Percentiles rank a stretch among this genome's conserved stretches.
phyloP scores from a whole-genome alignment of 23 red algal genomes.

The Gracilaria caudata region DNA sequence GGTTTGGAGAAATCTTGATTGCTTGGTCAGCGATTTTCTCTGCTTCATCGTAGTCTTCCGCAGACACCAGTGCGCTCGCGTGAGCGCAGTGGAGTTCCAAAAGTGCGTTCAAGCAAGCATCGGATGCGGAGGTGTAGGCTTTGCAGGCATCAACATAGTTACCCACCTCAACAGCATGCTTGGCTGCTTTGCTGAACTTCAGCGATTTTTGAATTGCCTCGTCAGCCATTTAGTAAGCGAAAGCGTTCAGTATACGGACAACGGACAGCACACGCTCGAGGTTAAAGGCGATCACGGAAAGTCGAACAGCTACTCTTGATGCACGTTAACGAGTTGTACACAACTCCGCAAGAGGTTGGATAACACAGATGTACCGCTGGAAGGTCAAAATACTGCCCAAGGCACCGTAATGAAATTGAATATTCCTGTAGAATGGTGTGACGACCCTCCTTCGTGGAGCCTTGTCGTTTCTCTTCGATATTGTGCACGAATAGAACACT shows the following conservation, averaged over 20 bases:
- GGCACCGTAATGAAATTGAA: no score
- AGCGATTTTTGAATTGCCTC: neutral
- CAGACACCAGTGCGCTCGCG: slow-evolving; percentile 34
- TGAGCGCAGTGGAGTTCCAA: slow-evolving; percentile 5
- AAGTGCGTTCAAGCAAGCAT: slow-evolving; percentile 24
- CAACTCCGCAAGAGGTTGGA: no score
- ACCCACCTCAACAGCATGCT: slow-evolving; percentile 39
- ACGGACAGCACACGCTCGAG: neutral
- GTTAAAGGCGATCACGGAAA: neutral
- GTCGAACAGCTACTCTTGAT: no score
- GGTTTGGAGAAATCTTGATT: slow-evolving; percentile 15
- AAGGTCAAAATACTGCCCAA: no score
- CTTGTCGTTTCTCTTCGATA: neutral
- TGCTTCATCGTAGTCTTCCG: slow-evolving; percentile 42
- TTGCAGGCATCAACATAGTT: slow-evolving; percentile 30
- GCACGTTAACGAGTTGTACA: no score
- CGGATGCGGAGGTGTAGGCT: slow-evolving; percentile 13
- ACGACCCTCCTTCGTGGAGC: neutral
- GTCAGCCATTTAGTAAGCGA: slow-evolving; percentile 9
- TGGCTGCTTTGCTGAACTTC: neutral
- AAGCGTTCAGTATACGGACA: neutral
- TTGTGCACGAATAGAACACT: neutral
- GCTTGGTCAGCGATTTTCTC: slow-evolving; percentile 6
- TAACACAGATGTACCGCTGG: no score
- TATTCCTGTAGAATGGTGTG: neutral